Percentiles rank a stretch among this genome's conserved stretches.
Conservation (phyloP, 441 rosid species). For the Hura crepitans region DNA sequence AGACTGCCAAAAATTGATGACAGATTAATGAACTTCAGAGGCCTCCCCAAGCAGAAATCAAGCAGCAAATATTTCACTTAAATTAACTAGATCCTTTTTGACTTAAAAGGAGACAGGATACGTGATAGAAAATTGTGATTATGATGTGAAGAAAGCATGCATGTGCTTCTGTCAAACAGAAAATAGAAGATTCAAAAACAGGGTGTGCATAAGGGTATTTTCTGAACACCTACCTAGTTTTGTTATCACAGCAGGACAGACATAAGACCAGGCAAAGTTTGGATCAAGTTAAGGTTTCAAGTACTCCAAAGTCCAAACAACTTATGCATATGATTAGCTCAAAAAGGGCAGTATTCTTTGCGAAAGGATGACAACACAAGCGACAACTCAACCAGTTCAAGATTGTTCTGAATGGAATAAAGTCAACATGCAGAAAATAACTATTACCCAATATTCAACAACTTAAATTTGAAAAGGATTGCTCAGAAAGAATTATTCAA, state of each 20-base stretch:
- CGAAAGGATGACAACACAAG: not conserved
- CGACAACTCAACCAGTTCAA: constrained; percentile 5
- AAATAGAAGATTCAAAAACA: not conserved
- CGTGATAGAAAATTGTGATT: not conserved
- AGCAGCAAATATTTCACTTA: not conserved
- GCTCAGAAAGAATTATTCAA: not conserved
- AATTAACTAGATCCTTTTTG: not conserved
- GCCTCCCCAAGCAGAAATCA: not conserved
- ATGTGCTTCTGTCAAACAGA: not conserved
- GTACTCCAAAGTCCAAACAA: not conserved
- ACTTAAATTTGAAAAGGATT: not conserved
- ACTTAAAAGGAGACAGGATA: not conserved
- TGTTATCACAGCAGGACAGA: not conserved
- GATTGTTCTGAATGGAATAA: not conserved
- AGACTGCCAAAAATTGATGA: not conserved
- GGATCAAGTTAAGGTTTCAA: not conserved
- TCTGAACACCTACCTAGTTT: not conserved
- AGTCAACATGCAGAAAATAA: not conserved
- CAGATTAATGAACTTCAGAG: not conserved
- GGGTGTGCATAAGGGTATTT: not conserved
- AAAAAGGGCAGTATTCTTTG: not conserved
- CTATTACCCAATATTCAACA: not conserved
- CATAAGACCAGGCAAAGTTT: not conserved
- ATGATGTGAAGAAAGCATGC: not conserved
- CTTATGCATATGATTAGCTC: not conserved